Percentiles rank a stretch among this genome's conserved stretches.
Evolutionary conservation across 164 flowering plant genomes (phyloP).

Genomic region (Vitis cinerea): DNA sequence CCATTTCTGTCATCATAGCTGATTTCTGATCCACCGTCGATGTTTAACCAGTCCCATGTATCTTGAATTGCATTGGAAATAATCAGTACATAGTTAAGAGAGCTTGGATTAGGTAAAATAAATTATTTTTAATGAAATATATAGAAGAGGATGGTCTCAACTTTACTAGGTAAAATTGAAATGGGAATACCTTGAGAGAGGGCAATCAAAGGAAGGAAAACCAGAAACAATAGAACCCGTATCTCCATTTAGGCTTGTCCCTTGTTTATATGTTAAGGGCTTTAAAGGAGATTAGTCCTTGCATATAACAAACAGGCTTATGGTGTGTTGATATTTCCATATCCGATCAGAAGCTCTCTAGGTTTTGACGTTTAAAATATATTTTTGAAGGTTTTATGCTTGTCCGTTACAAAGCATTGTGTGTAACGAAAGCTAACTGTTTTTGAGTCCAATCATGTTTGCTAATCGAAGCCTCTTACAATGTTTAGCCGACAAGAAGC

Average conservation of each 20-base stretch:
- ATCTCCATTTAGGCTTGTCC: not conserved
- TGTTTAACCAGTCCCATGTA: not conserved
- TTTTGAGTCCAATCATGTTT: no score
- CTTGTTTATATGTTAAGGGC: not conserved
- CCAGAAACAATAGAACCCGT: not conserved
- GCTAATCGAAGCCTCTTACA: no score
- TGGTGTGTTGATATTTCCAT: not conserved
- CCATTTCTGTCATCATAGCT: not conserved
- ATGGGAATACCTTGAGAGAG: not conserved
- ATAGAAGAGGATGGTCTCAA: no score
- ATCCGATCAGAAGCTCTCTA: not conserved
- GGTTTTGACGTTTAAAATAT: not conserved
- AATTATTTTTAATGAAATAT: no score
- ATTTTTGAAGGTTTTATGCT: not conserved
- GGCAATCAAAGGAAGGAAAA: not conserved
- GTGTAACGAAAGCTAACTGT: no score
- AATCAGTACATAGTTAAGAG: no score
- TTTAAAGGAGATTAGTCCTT: not conserved
- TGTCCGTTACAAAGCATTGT: not conserved
- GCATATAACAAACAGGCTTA: not conserved
- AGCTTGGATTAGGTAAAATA: not conserved
- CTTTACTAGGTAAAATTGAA: not conserved
- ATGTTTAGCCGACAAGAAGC: no score
- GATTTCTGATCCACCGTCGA: constrained; percentile 5
- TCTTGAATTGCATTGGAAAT: no score